phyloP scores from a whole-genome alignment of 352 stramenopile species.

The Globisporangium perplexum region DNA sequence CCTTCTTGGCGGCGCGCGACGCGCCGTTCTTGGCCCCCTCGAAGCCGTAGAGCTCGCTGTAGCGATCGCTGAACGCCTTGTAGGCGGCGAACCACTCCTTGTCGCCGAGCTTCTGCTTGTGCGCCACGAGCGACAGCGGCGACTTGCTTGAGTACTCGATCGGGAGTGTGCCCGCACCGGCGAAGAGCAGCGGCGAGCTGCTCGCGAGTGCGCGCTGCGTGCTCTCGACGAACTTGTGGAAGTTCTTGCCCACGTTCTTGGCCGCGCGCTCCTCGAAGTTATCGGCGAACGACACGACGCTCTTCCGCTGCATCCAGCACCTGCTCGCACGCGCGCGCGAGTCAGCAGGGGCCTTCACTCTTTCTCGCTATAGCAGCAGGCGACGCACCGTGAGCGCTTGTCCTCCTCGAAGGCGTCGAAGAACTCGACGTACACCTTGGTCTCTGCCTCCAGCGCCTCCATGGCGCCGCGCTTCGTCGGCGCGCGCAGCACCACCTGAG shows the following conservation, averaged over 20 bases:
- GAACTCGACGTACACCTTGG: slow-evolving; percentile 80
- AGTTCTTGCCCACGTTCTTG: slow-evolving; percentile 80
- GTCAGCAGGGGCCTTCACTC: too few species aligned
- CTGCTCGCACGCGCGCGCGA: slow-evolving; percentile 3
- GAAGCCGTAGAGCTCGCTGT: slow-evolving; percentile 45
- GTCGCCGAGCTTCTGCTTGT: slow-evolving; percentile 37
- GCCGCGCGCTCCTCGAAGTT: slow-evolving; percentile 70
- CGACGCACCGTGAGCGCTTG: slow-evolving; percentile 45
- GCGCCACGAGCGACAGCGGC: slow-evolving; percentile 33
- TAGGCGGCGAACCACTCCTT: slow-evolving; percentile 68
- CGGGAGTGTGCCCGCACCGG: slow-evolving; percentile 49
- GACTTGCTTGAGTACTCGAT: slow-evolving; percentile 81
- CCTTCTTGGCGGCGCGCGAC: slow-evolving; percentile 2
- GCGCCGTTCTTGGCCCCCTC: slow-evolving; percentile 1
- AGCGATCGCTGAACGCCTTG: slow-evolving; percentile 59
- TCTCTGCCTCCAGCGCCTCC: slow-evolving; percentile 54
- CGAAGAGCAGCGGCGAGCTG: slow-evolving; percentile 63
- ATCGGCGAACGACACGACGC: slow-evolving; percentile 63
- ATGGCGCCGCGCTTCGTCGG: slow-evolving; percentile 47
- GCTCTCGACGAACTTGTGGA: slow-evolving; percentile 60
- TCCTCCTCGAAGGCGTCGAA: slow-evolving; percentile 71
- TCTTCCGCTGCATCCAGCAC: slow-evolving; percentile 85
- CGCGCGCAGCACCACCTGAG: slow-evolving; percentile 59
- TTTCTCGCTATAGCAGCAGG: too few species aligned
- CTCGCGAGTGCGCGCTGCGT: slow-evolving; percentile 69